Evolutionary conservation across 75 land plant species (phyloP), one percentile per base, ranked within the genome.

Genomic region (Picea glauca): DNA sequence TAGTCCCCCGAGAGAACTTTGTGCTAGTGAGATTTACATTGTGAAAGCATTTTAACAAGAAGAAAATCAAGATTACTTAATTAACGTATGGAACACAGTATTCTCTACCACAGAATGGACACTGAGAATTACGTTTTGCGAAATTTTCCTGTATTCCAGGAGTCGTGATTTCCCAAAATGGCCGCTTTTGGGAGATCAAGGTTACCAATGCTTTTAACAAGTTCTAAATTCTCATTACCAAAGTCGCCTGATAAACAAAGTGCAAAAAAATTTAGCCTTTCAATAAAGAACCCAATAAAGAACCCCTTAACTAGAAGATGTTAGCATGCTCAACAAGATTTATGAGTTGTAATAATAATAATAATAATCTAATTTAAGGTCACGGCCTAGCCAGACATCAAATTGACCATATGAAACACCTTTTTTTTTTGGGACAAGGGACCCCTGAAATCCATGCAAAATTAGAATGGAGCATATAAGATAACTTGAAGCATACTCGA

Each of bases 91-190:
- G 15, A n/a, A 13, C 21, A n/a, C 23, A 59, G 14, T 77, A 33
- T 60, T 61, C 64, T n/a, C 13, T 67, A 31, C 30, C 15, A 33
- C 26, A 32, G 13, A 18, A 58, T 13, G 7, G 79, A 59, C 60
- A 57, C 82, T n/a, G 74, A 20, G 17, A 70, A 15, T 83, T 83
- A 90, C 92, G 78, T 83, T 58, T 38, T 46, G 7, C 83, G 82
- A 31, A 83, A 79, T 13, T 80, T 60, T 26, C 35, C 70, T 56
- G 94, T 90, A 13, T 64, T 59, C 98, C 98, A 96, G 32, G 90
- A 75, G 79, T 96, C 99, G 84, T 94, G 99, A 61, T 96, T 96
- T 66, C 99, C 99, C 74, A 96, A 78, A 58, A 96, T 96, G 75
- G 83, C 94, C 76, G 91, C 98, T 84, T 96, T 96, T 58, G 98